Evolutionary conservation across 345 rosid species (phyloP), one percentile per base, ranked within the genome.

Genomic region (Citrus trifoliata): DNA sequence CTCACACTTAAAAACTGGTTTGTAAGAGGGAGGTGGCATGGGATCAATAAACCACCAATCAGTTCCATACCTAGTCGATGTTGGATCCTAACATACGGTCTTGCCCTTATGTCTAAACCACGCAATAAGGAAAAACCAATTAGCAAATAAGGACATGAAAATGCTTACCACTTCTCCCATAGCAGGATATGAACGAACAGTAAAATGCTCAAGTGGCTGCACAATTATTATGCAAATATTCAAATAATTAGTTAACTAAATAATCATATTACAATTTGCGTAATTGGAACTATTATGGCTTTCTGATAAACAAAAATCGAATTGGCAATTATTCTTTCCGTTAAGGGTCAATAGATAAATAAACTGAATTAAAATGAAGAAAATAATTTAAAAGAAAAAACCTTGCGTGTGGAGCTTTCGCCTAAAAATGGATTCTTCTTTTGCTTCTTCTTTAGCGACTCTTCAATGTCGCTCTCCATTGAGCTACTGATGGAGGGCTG

Each of bases 101-200:
- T 48, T n/a, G 9, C 21, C 67, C 67, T 67, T 37, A 9, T 30
- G 13, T 67, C 2, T n/a, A 55, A 37, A 73, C 21, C 35, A 59
- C 59, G 48, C 67, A 37, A 59, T 37, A 24, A 25, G 53, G 53
- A 37, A 25, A 5, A 24, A 61, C 6, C 10, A 62, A 8, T 4
- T 19, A 40, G 4, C 10, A 12, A 65, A 35, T 33, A 25, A 37
- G 10, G 24, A 37, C 53, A 6, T 7, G 12, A 55, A 56, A 58
- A 27, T 3, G n/a, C 51, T 80, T 86, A 88, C 93, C 88, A 88
- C 82, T 73, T 89, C 91, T 70, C 88, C 89, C 90, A 85, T 83
- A 19, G 70, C 73, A 28, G 74, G 67, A 60, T 63, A 80, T 0
- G 80, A 55, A 76, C 80, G 85, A 9, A 40, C 6, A 2, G 21